Evolutionary conservation across 495 filamentous ascomycete species (phyloP), one percentile per base, ranked within the genome.

Genomic region (Daldinia decipiens): DNA sequence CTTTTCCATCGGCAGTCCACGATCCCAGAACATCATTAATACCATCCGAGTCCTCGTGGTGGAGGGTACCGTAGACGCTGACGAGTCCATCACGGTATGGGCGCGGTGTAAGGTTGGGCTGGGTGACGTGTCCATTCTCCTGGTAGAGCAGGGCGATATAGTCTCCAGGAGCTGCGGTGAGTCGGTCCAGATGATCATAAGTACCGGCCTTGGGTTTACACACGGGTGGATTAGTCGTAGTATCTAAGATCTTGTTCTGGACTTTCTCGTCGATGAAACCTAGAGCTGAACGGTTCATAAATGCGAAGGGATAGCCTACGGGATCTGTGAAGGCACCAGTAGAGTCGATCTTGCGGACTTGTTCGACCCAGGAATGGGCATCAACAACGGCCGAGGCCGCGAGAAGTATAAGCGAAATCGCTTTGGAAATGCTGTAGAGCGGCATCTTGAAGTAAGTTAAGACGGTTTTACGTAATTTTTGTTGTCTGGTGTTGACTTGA

Each of bases 61-160:
- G 54, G 2, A 67, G 24, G 5, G 94, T 98, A 51, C 91, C 94
- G 74, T 94, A 97, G 50, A 98, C 84, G 75, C 88, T 96, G 19
- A 95, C 86, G 12, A 87, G 90, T 26, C 94, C 94, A 19, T 88
- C 86, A 43, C 91, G 90, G 63, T 82, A 55, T 0, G 92, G 92
- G 76, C 93, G 92, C 0, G 74, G 76, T 26, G 87, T 85, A 51
- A 85, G 85, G 29, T 83, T 74, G 5, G 90, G 87, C 0, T 89
- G 81, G 1, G 89, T 92, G 62, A 95, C 91, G 79, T 98, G 94
- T 15, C 94, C 94, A 74, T 98, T 98, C 71, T 98, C 94, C 55
- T 87, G 83, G 78, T 93, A 95, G 19, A 86, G 83, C 59, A 97
- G 79, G 21, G 94, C 91, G 57, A 96, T 83, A 43, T 85, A 85